Percentiles rank a stretch among this genome's conserved stretches.
Evolutionary conservation across 805 yeast genomes (phyloP).

Genomic region (Candida bentonensis): DNA sequence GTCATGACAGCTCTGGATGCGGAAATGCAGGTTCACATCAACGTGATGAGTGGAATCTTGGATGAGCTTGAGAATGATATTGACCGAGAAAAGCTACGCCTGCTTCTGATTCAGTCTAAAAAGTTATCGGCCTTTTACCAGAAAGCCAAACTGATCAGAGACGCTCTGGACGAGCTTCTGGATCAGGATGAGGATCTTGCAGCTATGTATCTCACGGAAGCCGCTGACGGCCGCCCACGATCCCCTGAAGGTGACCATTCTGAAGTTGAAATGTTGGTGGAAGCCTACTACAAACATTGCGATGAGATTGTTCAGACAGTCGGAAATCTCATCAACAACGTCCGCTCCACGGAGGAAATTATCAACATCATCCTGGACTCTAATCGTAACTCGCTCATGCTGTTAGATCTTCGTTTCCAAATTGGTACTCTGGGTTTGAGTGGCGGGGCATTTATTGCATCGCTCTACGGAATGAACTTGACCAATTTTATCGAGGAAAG

Average conservation of each 20-base stretch:
- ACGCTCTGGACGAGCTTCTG: constrained; percentile 68
- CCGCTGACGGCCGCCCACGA: constrained; percentile 30
- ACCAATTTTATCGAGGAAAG: constrained; percentile 83
- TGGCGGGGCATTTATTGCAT: constrained; percentile 64
- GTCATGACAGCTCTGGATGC: constrained; percentile 67
- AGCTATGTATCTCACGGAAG: constrained; percentile 65
- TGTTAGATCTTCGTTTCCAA: constrained; percentile 69
- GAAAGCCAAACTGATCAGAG: constrained; percentile 69
- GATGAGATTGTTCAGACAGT: constrained; percentile 92
- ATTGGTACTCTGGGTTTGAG: constrained; percentile 76
- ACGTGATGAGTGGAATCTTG: constrained; percentile 59
- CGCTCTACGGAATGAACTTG: constrained; percentile 91
- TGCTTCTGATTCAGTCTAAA: constrained; percentile 70
- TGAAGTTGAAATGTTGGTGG: constrained; percentile 81
- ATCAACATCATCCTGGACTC: constrained; percentile 87
- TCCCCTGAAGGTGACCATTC: constrained; percentile 44
- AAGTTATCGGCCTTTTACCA: constrained; percentile 72
- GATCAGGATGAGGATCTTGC: constrained; percentile 83
- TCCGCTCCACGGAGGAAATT: constrained; percentile 86
- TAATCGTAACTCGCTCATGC: constrained; percentile 84
- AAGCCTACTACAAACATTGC: constrained; percentile 77
- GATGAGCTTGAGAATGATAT: constrained; percentile 70
- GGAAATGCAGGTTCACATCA: constrained; percentile 75
- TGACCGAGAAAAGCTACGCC: constrained; percentile 64
- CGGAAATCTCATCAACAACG: constrained; percentile 65